Percentiles rank a stretch among this genome's conserved stretches.
phyloP scores from a whole-genome alignment of 164 flowering plant genomes.

The Umbellularia californica region DNA sequence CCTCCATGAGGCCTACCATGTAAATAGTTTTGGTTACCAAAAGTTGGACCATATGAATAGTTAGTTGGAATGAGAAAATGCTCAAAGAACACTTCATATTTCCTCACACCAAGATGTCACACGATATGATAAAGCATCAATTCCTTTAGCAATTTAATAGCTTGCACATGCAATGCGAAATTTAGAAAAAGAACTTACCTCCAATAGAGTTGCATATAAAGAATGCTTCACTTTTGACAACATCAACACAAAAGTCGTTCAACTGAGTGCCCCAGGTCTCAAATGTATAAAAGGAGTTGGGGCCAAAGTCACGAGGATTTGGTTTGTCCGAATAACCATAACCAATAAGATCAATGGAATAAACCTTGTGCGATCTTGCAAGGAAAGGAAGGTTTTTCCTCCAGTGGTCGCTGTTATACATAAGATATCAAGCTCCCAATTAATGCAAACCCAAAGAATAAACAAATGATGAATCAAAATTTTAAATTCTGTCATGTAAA shows the following conservation, averaged over 20 bases:
- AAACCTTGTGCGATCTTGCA: slow-evolving; percentile 68
- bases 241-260: slow-evolving; percentile 73
- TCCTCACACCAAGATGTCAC: background rate
- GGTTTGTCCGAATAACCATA: slow-evolving; percentile 98
- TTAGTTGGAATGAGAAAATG: background rate
- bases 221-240: slow-evolving; percentile 77
- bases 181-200: slow-evolving; percentile 42
- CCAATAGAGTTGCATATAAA: slow-evolving; percentile 96
- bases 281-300: slow-evolving; percentile 67
- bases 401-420: slow-evolving; percentile 81
- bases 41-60: no score
- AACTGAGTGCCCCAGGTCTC: slow-evolving; percentile 90
- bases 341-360: slow-evolving; percentile 88
- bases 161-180: background rate
- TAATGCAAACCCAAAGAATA: background rate
- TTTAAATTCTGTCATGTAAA: no score
- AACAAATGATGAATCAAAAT: background rate
- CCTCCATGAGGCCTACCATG: no score
- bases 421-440: background rate
- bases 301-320: slow-evolving; percentile 67
- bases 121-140: background rate
- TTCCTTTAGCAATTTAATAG: background rate
- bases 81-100: background rate
- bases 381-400: slow-evolving; percentile 83
- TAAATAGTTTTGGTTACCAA: no score